Conservation (phyloP, 1,284 basidiomycete species). For the Ganoderma sp. region DNA sequence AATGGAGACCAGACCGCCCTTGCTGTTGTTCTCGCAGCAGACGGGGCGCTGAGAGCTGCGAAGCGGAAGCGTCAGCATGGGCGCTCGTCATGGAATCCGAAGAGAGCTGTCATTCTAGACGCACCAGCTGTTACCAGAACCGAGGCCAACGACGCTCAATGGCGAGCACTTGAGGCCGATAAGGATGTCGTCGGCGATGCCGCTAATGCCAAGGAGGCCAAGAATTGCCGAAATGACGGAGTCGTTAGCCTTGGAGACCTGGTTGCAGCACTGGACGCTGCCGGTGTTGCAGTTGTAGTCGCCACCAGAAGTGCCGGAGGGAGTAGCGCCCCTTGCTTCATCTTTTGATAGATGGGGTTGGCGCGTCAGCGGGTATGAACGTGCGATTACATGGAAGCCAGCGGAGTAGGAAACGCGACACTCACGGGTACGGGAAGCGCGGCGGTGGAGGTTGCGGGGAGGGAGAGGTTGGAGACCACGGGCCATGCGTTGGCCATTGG, state of each 20-base stretch:
- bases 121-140: slow-evolving; percentile 22
- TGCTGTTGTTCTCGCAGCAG: slow-evolving; percentile 34
- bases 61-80: background rate
- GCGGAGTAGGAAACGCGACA: background rate
- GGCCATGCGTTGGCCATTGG: slow-evolving; percentile 55
- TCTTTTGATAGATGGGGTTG: slow-evolving; percentile 11
- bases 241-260: slow-evolving; percentile 22
- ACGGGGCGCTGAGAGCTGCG: slow-evolving; percentile 23
- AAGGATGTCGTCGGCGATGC: slow-evolving; percentile 17
- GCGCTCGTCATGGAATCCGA: background rate
- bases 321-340: slow-evolving; percentile 23
- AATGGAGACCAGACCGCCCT: slow-evolving; percentile 30
- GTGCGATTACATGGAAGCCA: background rate
- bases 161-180: slow-evolving; percentile 30
- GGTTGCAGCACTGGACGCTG: slow-evolving; percentile 31
- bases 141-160: slow-evolving; percentile 26
- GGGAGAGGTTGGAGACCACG: slow-evolving; percentile 30
- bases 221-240: slow-evolving; percentile 24
- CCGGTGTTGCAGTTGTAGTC: slow-evolving; percentile 31
- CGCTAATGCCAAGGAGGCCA: slow-evolving; percentile 24
- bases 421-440: slow-evolving; percentile 26
- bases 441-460: slow-evolving; percentile 24
- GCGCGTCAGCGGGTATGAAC: slow-evolving; percentile 6
- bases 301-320: slow-evolving; percentile 21
- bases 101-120: slow-evolving; percentile 1